Base-by-base conservation (phyloP, 192 early-diverging fungal genomes). In the Coemansia umbellata region DNA sequence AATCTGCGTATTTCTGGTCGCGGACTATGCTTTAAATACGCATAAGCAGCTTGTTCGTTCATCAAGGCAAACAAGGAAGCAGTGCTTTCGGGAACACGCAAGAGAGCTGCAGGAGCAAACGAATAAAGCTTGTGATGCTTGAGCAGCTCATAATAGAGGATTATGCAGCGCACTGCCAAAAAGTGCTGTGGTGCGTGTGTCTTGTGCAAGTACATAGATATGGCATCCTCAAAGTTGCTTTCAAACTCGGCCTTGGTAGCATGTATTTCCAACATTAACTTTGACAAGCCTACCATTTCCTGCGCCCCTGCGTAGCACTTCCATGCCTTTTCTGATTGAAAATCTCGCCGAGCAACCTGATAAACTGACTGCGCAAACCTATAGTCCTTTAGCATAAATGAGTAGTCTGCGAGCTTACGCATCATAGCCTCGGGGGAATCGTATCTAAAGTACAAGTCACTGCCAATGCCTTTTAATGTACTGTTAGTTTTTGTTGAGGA, bases 341-440 rank as follows among this genome's bases (percentile, higher is more conserved):
- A 98, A 48, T 95, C 95, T 54, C 85, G 82, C 35, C 88, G 85
- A 5, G 91, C 90, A 0, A 84, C 85, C 53, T 99, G 94, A 55
- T 98, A 99, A 4, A 93, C 85, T 0, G 82, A 78, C 50, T 84
- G 82, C 3, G 97, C 95, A 67, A 97, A 89, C 41, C 82, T 81
- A 67, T 88, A 97, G 60, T 99, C 97, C 21, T 88, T 78, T 3
- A 99, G 73, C 95, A 98, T 98, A 60, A 99, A 98, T 3, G 93
- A 85, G 73, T 87, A 99, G 75, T 98, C 95, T 9, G 90, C 97
- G 21, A 98, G 77, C 60, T 87, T 88, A 4, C 95, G 81, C 82
- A 98, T 83, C 55, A 92, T 83, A 8, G 94, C 85, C 62, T 99
- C 97, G 1, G 90, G 89, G n/a, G 94, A 82, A 41, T 80, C 82